Base-by-base conservation (phyloP, 169 alveolate genomes). In the Plasmodium fragile region DNA sequence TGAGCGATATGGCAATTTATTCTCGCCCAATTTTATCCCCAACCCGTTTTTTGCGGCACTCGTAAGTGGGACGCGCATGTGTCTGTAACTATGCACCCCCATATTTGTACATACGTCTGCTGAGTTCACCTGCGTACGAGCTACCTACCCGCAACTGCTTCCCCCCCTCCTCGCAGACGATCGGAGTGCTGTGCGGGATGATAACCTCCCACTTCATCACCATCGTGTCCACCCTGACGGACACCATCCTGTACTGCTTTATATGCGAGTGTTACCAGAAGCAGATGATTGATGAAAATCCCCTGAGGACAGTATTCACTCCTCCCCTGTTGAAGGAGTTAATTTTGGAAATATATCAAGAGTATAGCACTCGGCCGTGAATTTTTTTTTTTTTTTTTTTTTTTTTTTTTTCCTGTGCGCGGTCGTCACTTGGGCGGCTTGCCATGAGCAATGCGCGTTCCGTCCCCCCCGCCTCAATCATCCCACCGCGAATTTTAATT, bases 211-310 rank as follows among this genome's bases (percentile, higher is more conserved):
- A 85, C 43, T 85, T 85, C 36, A 75, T 85, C 59, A 85, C 93
- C 53, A 52, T 30, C 25, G 43, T 85, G 79, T 75, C 93, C 5
- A 73, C 93, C 25, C 30, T 85, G 13, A 36, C 85, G 13, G 93
- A 85, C 25, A 73, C 71, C 28, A n/a, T 85, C 65, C 79, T 85
- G 28, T 85, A 85, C 43, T 85, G 93, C 28, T 85, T 85, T 22
- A 55, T 85, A 30, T 85, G 93, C 43, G 93, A 85, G 43, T 85
- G 93, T n/a, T 85, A 85, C 80, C 83, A 85, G 36, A 85, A 85
- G 22, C 93, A 85, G 39, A 85, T 85, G 85, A 85, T 85, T 28
- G 93, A 85, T 75, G 93, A 85, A 7, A 77, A 53, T 28, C 93
- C 93, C 0, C 6, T 85, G 41, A 85, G 84, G 65, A 85, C 77